phyloP scores from a whole-genome alignment of 2,329 filamentous ascomycete genomes.

The Cyphellophora attinorum region DNA sequence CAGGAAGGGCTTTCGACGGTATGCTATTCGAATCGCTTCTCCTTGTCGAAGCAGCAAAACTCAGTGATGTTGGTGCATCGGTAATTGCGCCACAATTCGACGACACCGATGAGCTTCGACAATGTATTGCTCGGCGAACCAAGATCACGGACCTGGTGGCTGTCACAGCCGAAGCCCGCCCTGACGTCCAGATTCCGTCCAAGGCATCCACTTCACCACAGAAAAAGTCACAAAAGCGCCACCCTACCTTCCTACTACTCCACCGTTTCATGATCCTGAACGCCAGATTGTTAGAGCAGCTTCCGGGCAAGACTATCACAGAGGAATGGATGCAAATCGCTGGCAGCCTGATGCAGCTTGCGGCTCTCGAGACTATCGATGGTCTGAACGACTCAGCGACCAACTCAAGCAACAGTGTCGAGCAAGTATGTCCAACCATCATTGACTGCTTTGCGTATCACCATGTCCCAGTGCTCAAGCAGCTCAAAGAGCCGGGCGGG shows the following conservation, averaged over 20 bases:
- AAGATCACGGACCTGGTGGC: background rate
- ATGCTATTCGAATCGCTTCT: background rate
- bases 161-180: too few relatives aligned
- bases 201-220: too few relatives aligned
- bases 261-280: slow-evolving; percentile 16
- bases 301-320: slow-evolving; percentile 2
- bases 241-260: slow-evolving; percentile 9
- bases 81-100: background rate
- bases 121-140: background rate
- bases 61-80: background rate
- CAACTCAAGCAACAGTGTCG: background rate
- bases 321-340: slow-evolving; percentile 15
- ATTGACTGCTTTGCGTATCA: background rate
- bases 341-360: slow-evolving; percentile 14
- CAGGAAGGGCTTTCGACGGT: background rate
- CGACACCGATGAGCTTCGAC: background rate
- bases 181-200: too few relatives aligned
- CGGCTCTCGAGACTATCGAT: slow-evolving; percentile 8
- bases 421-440: background rate
- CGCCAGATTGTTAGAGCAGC: slow-evolving; percentile 6
- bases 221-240: slow-evolving; percentile 1
- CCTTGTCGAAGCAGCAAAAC: background rate
- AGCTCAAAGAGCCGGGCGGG: background rate
- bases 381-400: background rate
- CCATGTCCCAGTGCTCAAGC: background rate